Base-by-base conservation (phyloP, 1,284 basidiomycete genomes). In the Apiotrichum montevideense region DNA sequence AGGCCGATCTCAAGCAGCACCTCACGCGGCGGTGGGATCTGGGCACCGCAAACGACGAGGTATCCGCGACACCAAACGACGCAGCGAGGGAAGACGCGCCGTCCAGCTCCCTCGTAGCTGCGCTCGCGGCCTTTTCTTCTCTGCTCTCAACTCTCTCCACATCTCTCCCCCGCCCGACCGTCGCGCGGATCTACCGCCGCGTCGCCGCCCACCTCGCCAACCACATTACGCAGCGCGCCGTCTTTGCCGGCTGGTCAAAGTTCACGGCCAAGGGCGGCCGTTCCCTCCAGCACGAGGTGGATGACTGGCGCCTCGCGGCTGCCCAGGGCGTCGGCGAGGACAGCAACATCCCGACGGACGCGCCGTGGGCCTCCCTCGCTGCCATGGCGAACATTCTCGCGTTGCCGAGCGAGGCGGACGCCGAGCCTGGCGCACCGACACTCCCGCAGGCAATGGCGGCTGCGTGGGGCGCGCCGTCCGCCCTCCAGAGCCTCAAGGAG, bases 361-460 rank as follows among this genome's bases (percentile, higher is more conserved):
- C 80, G 0, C 87, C 89, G 3, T 93, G 90, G 90, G 76, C 80
- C 55, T 80, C 80, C 48, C 76, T 93, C 40, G 71, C 85, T 9
- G 83, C 87, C 56, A 85, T 86, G 9, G 86, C 82, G 9, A 80
- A 82, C 48, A 64, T 93, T 34, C 77, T 90, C 32, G 82, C 81
- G 2, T 74, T 84, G 11, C 64, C 78, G 64, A 47, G 72, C 66
- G 54, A 87, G 73, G 68, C 84, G 2, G 45, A 44, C 9, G 87
- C 86, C 33, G 86, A 80, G 65, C 87, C 86, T 69, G 89, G 87
- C 67, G 85, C 80, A 14, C 56, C 40, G 35, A 88, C 83, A 64
- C 89, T 90, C 70, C 88, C 88, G 67, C 86, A 88, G 39, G 88
- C 82, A 55, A 92, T 85, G 61, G 87, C 87, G 57, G 72, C 90